phyloP scores from a whole-genome alignment of 2,329 filamentous ascomycete species.

The Tolypocladium tundrense region DNA sequence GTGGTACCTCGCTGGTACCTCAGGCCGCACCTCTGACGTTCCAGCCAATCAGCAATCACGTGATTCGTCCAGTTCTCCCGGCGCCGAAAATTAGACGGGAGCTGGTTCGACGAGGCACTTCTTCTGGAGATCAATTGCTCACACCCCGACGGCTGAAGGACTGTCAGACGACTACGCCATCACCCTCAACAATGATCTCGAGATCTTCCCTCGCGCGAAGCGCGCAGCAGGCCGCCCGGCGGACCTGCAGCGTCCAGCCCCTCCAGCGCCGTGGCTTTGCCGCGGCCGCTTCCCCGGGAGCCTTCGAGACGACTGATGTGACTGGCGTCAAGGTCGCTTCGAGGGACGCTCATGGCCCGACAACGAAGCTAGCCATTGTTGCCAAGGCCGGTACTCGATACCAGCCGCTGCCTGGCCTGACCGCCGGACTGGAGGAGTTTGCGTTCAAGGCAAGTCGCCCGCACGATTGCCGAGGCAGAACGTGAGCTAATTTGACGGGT shows the following conservation, averaged over 20 bases:
- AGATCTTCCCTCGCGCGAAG: slow-evolving; percentile 49
- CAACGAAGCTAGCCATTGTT: slow-evolving; percentile 83
- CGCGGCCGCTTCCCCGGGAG: slow-evolving; percentile 56
- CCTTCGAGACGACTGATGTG: slow-evolving; percentile 80
- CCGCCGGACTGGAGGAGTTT: slow-evolving; percentile 85
- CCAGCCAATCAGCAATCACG: slow-evolving; percentile 18
- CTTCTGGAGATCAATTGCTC: slow-evolving; percentile 27
- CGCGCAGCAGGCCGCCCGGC: slow-evolving; percentile 47
- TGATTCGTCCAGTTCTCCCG: slow-evolving; percentile 20
- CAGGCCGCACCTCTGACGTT: not conserved
- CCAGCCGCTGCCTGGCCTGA: slow-evolving; percentile 79
- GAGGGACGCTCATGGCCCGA: slow-evolving; percentile 79
- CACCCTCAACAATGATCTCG: slow-evolving; percentile 51
- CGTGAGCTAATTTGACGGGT: slow-evolving; percentile 36
- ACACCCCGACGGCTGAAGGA: slow-evolving; percentile 29
- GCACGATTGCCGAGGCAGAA: slow-evolving; percentile 5
- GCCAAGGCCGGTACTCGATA: slow-evolving; percentile 92
- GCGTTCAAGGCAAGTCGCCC: slow-evolving; percentile 74
- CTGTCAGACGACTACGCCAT: slow-evolving; percentile 46
- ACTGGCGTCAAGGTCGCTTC: slow-evolving; percentile 86
- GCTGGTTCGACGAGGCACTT: slow-evolving; percentile 31
- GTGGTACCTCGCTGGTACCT: not conserved
- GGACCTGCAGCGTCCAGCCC: slow-evolving; percentile 45
- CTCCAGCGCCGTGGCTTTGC: slow-evolving; percentile 45
- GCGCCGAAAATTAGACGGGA: slow-evolving; percentile 34